phyloP scores from a whole-genome alignment of 1,139 yeast genomes.

The Torulaspora pretoriensis region DNA sequence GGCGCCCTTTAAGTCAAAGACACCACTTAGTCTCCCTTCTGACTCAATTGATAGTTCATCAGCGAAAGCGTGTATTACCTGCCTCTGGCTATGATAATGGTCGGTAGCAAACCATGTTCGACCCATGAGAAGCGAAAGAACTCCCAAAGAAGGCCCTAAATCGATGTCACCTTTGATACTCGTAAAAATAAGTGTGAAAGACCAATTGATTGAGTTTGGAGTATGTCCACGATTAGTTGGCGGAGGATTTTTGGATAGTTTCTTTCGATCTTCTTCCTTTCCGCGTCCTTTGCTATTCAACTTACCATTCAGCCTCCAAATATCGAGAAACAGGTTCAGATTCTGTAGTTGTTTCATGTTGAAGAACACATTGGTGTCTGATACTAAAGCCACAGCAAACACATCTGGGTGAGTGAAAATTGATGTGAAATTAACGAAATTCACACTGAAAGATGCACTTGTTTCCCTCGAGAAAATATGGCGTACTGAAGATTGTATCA shows the following conservation, averaged over 20 bases:
- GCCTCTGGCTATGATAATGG: constrained; percentile 69
- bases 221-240: constrained; percentile 10
- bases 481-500: constrained; percentile 67
- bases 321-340: constrained; percentile 72
- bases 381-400: constrained; percentile 51
- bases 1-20: constrained; percentile 47
- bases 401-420: constrained; percentile 44
- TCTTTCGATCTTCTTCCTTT: constrained; percentile 6
- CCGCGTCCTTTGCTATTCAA: constrained; percentile 16
- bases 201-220: constrained; percentile 57
- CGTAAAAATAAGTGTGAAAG: constrained; percentile 53
- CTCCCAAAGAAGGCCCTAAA: constrained; percentile 81
- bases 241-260: constrained; percentile 12
- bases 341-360: constrained; percentile 86
- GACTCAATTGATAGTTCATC: constrained; percentile 52
- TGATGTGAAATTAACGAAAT: constrained; percentile 44
- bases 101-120: constrained; percentile 66
- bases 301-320: constrained; percentile 60
- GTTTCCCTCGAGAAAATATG: constrained; percentile 88
- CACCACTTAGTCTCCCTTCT: constrained; percentile 78
- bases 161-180: constrained; percentile 59
- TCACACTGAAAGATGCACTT: constrained; percentile 67
- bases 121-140: constrained; percentile 50
- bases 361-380: constrained; percentile 57
- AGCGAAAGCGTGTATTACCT: constrained; percentile 60